Evolutionary conservation across 2,329 filamentous ascomycete species (phyloP), one percentile per base, ranked within the genome.

Genomic region (Penicillium aurantiogriseum): DNA sequence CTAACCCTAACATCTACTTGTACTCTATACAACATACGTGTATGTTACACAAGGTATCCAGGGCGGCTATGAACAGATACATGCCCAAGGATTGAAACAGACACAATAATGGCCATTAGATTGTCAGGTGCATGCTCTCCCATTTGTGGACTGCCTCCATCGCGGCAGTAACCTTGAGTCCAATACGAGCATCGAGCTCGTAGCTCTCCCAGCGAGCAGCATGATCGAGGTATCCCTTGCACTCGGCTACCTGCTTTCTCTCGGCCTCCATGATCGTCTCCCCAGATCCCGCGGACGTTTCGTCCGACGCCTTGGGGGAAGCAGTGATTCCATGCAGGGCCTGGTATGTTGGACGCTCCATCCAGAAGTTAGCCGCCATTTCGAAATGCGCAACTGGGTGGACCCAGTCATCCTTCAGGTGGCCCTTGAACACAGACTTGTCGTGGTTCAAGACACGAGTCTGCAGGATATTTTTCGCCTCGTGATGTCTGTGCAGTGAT

Each of bases 301-400:
- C 27, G 4, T 63, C 63, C 6, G 54, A 38, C 25, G 50, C 36
- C 21, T 48, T 21, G 5, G 52, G 36, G 40, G 53, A 44, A 23
- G 46, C 23, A 33, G 42, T n/a, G 10, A 55, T 57, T 15, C 67
- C 62, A 54, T 75, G 66, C 33, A 77, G 31, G 73, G 73, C 54
- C 38, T 67, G 54, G 61, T 76, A 80, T 50, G 60, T 75, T 58
- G 71, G 71, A 9, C 80, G 66, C 67, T 93, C 88, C 56, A 83
- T 81, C 92, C 93, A 99, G 1, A 88, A 79, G 54, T 90, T 85
- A 8, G 89, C 91, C 0, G 87, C 92, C 79, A 94, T 85, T 75
- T 99, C 94, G 74, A 97, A 97, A 63, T 91, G 82, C 1, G 89
- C 91, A 0, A 87, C 85, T 0, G 93, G 90, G 82, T 87, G 79